A percentile compares a stretch with the other conserved stretches of the same genome.
Conservation (phyloP, 768 basidiomycete genomes). For the Crepidotus variabilis region DNA sequence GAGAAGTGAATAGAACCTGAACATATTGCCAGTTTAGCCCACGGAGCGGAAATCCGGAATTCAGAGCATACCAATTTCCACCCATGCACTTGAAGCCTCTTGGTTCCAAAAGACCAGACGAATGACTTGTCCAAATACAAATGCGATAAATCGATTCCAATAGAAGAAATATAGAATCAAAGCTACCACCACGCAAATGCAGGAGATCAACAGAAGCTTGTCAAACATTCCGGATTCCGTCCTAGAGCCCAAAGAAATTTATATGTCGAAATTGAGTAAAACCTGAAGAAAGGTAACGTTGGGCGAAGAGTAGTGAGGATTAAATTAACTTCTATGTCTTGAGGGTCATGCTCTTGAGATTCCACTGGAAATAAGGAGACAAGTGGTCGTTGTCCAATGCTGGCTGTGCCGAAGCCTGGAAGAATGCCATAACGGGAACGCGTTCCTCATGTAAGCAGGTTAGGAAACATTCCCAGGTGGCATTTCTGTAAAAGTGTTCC, state of each 20-base stretch:
- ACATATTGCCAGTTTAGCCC: constrained; percentile 2
- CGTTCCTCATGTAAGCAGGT: constrained; percentile 1
- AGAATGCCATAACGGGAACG: background rate
- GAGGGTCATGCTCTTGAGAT: background rate
- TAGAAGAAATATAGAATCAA: constrained; percentile 82
- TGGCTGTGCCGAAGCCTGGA: background rate
- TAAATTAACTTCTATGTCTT: background rate
- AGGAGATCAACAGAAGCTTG: constrained; percentile 58
- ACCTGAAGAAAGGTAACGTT: background rate
- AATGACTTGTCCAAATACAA: constrained; percentile 58
- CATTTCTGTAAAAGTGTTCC: too few species aligned
- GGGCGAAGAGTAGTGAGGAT: background rate
- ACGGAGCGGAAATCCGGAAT: background rate
- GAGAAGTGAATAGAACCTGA: constrained; percentile 92
- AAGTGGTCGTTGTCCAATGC: background rate
- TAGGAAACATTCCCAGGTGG: background rate
- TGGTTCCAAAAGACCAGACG: constrained; percentile 79
- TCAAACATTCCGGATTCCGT: constrained; percentile 42
- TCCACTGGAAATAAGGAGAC: background rate
- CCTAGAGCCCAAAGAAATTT: background rate
- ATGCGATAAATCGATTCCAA: constrained; percentile 83
- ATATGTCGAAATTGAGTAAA: background rate
- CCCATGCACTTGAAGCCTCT: constrained; percentile 73
- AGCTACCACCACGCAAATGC: constrained; percentile 50
- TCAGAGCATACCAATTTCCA: constrained; percentile 64